Evolutionary conservation across 176 grass and related monocot genomes (phyloP).

Genomic region (Lolium multiflorum): DNA sequence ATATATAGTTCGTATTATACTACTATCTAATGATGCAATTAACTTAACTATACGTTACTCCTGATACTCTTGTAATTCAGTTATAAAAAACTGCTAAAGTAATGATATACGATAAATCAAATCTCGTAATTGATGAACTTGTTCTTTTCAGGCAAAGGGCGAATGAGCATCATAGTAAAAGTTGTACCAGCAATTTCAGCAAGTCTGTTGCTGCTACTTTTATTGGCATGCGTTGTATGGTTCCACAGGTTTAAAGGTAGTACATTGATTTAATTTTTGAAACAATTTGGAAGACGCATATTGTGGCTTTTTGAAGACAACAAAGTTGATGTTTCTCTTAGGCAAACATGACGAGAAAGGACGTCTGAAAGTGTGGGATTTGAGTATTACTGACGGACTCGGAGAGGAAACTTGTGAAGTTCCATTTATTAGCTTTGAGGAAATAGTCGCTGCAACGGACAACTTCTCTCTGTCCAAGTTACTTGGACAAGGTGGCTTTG

Average conservation of each 20-base stretch:
- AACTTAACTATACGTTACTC: neutral
- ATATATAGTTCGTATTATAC: too few relatives aligned
- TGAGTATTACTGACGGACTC: neutral
- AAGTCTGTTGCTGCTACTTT: slow-evolving; percentile 2
- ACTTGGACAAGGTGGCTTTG: slow-evolving; percentile 57
- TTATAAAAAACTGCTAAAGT: neutral
- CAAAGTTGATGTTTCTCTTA: neutral
- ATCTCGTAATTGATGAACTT: neutral
- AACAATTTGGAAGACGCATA: neutral
- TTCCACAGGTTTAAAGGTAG: slow-evolving; percentile 15
- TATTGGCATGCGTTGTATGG: slow-evolving; percentile 8
- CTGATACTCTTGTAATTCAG: neutral
- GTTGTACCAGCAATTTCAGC: slow-evolving; percentile 24
- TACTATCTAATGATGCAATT: neutral
- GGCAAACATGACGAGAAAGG: neutral
- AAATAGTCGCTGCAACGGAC: slow-evolving; percentile 25
- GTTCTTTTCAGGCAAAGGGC: slow-evolving; percentile 14
- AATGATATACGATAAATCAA: neutral
- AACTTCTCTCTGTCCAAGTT: slow-evolving; percentile 44
- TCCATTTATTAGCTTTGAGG: slow-evolving; percentile 40
- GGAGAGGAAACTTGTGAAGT: slow-evolving; percentile 5
- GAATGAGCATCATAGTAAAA: neutral
- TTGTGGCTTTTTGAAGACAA: neutral
- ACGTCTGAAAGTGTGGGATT: neutral
- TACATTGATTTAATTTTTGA: neutral